A percentile compares a stretch with the other conserved stretches of the same genome.
Conservation (phyloP, 2,329 filamentous ascomycete genomes). For the Penicillium olsonii region DNA sequence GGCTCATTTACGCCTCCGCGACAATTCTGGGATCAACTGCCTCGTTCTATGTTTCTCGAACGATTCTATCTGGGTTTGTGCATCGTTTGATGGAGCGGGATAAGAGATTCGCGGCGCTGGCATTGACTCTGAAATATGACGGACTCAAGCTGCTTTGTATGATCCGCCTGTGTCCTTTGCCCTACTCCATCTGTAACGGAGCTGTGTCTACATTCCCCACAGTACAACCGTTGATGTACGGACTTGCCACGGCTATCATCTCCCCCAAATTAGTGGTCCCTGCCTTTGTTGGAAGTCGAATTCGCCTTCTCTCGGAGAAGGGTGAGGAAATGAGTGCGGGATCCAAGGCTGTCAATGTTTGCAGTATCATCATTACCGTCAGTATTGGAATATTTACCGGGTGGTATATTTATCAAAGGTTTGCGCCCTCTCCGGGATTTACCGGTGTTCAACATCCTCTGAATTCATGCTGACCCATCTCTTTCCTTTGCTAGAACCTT, state of each 20-base stretch:
- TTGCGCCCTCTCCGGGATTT: constrained; percentile 13
- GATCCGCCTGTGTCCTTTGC: constrained; percentile 88
- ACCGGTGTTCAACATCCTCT: not conserved
- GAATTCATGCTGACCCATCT: constrained; percentile 1
- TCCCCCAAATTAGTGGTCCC: constrained; percentile 87
- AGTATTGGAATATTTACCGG: constrained; percentile 74
- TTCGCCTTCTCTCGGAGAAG: constrained; percentile 80
- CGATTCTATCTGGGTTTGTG: constrained; percentile 76
- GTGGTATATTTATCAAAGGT: constrained; percentile 77
- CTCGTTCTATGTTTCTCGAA: constrained; percentile 79
- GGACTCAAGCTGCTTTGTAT: constrained; percentile 86
- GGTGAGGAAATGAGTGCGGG: constrained; percentile 78
- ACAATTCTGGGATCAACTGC: constrained; percentile 76
- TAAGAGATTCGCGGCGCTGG: constrained; percentile 82
- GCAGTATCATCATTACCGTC: constrained; percentile 73
- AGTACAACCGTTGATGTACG: constrained; percentile 74
- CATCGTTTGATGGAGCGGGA: constrained; percentile 78
- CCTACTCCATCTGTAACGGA: constrained; percentile 90
- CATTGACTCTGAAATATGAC: constrained; percentile 85
- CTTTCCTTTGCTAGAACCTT: constrained; percentile 40
- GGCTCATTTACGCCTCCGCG: constrained; percentile 78
- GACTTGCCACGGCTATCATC: constrained; percentile 77
- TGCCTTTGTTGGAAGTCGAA: constrained; percentile 83
- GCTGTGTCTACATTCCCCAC: constrained; percentile 93
- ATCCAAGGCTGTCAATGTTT: constrained; percentile 80